Evolutionary conservation across 768 basidiomycete species (phyloP).

Genomic region (Leccinum truebloodii): DNA sequence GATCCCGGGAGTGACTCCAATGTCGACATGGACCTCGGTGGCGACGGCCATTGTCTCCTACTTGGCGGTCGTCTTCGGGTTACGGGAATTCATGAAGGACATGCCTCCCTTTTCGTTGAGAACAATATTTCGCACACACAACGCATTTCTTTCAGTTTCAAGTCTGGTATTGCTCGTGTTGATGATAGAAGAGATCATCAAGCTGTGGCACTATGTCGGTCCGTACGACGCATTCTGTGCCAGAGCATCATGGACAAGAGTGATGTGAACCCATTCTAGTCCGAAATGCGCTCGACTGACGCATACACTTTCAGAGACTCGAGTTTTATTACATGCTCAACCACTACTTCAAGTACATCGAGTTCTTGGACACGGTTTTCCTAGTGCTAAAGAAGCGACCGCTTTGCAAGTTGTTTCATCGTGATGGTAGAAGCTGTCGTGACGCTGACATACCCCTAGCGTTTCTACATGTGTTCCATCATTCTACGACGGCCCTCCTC

Average conservation of each 20-base stretch:
- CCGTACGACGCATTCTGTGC: conserved; percentile 75
- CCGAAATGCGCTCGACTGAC: conserved; percentile 6
- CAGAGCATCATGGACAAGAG: conserved; percentile 77
- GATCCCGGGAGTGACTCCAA: conserved; percentile 73
- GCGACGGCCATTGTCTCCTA: conserved; percentile 70
- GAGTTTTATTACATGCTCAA: conserved; percentile 97
- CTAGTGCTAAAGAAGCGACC: conserved; percentile 97
- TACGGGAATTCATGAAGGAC: conserved; percentile 81
- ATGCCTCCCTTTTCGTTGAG: conserved; percentile 68
- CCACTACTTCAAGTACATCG: conserved; percentile 96
- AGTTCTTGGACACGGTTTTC: conserved; percentile 94
- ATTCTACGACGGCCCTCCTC: conserved; percentile 90
- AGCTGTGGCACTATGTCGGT: conserved; percentile 71
- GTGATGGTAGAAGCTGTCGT: neutral
- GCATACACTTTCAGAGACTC: conserved; percentile 54
- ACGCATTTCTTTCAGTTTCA: conserved; percentile 80
- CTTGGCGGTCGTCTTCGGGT: conserved; percentile 80
- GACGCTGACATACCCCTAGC: conserved; percentile 44
- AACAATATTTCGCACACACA: conserved; percentile 80
- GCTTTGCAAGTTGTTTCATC: conserved; percentile 57
- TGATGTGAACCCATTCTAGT: conserved; percentile 39
- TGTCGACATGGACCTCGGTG: conserved; percentile 75
- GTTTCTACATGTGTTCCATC: conserved; percentile 97
- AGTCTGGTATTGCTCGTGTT: conserved; percentile 75
- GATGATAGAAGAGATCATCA: conserved; percentile 84